Evolutionary conservation across 495 filamentous ascomycete species (phyloP).

Genomic region (Podospora australis): DNA sequence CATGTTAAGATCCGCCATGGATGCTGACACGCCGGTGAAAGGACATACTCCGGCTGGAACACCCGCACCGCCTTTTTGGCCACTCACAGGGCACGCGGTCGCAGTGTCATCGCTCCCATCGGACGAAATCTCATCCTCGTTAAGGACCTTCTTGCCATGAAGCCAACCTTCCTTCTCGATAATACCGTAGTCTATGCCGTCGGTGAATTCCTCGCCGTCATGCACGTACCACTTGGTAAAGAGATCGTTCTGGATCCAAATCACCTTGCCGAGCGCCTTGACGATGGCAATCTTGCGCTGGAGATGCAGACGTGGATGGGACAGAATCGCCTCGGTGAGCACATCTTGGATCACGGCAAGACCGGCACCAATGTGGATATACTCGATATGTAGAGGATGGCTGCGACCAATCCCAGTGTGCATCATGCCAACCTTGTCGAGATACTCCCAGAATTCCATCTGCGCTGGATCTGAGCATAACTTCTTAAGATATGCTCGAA

Average conservation of each 20-base stretch:
- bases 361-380: conserved; percentile 63
- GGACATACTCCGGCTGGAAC: conserved; percentile 16
- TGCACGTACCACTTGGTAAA: conserved; percentile 69
- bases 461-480: conserved; percentile 63
- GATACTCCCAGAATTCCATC: conserved; percentile 72
- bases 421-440: conserved; percentile 76
- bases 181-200: conserved; percentile 50
- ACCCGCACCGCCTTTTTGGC: neutral
- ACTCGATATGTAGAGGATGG: conserved; percentile 66
- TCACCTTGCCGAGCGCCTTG: conserved; percentile 53
- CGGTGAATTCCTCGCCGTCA: conserved; percentile 64
- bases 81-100: neutral
- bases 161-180: conserved; percentile 57
- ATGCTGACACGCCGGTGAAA: conserved; percentile 14
- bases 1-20: conserved; percentile 9
- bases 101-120: conserved; percentile 14
- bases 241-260: conserved; percentile 75
- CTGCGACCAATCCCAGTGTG: conserved; percentile 58
- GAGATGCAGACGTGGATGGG: conserved; percentile 56
- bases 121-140: conserved; percentile 14
- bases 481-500: conserved; percentile 62
- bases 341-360: conserved; percentile 68
- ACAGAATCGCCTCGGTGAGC: conserved; percentile 66
- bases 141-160: conserved; percentile 38
- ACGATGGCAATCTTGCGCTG: conserved; percentile 60